Evolutionary conservation across 2,329 filamentous ascomycete genomes (phyloP).

Genomic region (Diplodia corticola): DNA sequence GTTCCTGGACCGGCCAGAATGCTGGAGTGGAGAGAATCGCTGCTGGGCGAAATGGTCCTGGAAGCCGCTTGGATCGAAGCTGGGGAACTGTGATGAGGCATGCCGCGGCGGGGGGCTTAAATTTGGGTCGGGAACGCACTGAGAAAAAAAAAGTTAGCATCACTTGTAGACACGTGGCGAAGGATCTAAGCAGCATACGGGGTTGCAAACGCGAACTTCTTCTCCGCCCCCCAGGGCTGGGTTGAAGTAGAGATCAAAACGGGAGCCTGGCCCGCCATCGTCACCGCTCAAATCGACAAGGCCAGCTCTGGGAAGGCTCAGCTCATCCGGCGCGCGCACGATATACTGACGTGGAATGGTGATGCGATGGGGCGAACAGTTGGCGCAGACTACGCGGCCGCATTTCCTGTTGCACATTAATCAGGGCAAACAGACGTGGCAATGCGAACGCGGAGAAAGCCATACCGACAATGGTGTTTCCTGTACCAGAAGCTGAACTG

Average conservation of each 20-base stretch:
- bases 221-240: slow-evolving; percentile 63
- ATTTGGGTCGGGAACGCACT: slow-evolving; percentile 69
- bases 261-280: slow-evolving; percentile 33
- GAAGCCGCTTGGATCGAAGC: slow-evolving; percentile 14
- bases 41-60: slow-evolving; percentile 28
- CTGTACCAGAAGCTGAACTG: slow-evolving; percentile 83
- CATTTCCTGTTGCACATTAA: slow-evolving; percentile 65
- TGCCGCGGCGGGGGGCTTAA: slow-evolving; percentile 58
- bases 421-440: background rate
- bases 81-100: slow-evolving; percentile 5
- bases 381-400: slow-evolving; percentile 84
- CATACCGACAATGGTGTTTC: slow-evolving; percentile 88
- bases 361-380: slow-evolving; percentile 91
- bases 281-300: slow-evolving; percentile 51
- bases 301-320: background rate
- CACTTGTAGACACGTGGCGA: background rate
- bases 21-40: slow-evolving; percentile 25
- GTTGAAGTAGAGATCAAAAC: slow-evolving; percentile 39
- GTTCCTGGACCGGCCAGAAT: slow-evolving; percentile 11
- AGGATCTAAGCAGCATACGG: slow-evolving; percentile 31
- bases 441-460: slow-evolving; percentile 20
- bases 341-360: slow-evolving; percentile 94
- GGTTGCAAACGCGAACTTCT: slow-evolving; percentile 70
- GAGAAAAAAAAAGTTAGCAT: background rate
- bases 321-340: slow-evolving; percentile 60